Base-by-base conservation (phyloP, 139 green algal species). In the Coelastrella sp. region DNA sequence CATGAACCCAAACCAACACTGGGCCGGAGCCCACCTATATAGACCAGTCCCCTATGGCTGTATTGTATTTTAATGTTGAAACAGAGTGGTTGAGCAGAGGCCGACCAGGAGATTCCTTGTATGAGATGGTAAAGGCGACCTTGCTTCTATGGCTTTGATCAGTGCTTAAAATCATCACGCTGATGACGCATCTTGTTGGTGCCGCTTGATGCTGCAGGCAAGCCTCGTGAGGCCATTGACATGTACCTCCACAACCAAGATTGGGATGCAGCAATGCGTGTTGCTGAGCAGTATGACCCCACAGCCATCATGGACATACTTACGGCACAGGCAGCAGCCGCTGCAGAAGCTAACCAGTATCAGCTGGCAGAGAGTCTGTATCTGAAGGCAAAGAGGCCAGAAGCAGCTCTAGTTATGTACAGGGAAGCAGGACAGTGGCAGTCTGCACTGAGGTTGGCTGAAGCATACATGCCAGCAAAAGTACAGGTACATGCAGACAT, bases 351-450 rank as follows among this genome's bases (percentile, higher is more conserved):
- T 13, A 59, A 80, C 72, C 53, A 88, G 59, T 88, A 62, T 59
- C 34, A 48, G n/a, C 23, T 67, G 30, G 92, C 93, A 15, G 93
- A 96, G 91, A 78, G 73, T 15, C 73, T 95, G 66, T 96, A 89
- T 85, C 78, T 96, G 40, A 89, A 92, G 53, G 94, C 92, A 68
- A 94, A 94, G 85, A 84, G 88, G 15, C 93, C 94, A 25, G 94
- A 96, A 72, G 64, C 86, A n/a, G 94, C 93, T 21, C 84, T 96
- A 40, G 81, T 90, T 59, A 96, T 97, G 94, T 97, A 96, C 91
- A 62, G 88, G 25, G 73, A 89, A 34, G 78, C 77, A n/a, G 79
- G 84, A 59, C 85, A 92, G 89, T 98, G 92, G 93, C 88, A 95
- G 53, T 92, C 95, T 25, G 94, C 94, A n/a, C 85, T 98, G 84